Base-by-base conservation (phyloP, 2,329 filamentous ascomycete species). In the Aspergillus hiratsukae region DNA sequence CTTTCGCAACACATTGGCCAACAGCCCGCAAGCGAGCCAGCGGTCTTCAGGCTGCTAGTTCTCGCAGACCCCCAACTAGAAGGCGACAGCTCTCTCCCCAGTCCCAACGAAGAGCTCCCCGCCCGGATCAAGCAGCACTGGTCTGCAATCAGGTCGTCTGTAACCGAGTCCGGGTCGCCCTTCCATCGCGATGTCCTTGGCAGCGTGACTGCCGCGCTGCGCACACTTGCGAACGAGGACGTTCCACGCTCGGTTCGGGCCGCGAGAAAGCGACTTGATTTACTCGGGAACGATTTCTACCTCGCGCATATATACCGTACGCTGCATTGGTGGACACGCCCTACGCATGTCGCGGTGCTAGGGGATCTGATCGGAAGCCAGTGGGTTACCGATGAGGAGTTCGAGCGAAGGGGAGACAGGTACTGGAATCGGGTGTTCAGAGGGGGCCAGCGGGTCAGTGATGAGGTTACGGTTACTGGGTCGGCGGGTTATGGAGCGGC, bases 361-460 rank as follows among this genome's bases (percentile, higher is more conserved):
- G 94, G 94, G 3, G 94, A 99, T 71, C 78, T 99, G 57, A 78
- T 99, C 9, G 94, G 94, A 9, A 96, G 91, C 67, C 94, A 99
- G 73, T 99, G 94, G 94, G 89, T 99, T 59, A 83, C 83, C 51
- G 87, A 96, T 69, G 83, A 81, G 29, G 94, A 99, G 74, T 99
- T 99, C 69, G 81, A 84, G 58, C 78, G 79, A 58, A 83, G 94
- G 41, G 87, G 86, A 17, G 75, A 77, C 64, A 80, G 93, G 41
- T 97, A 87, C 76, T 97, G 93, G 93, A 80, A 85, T 57, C 81
- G 87, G 5, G 87, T 94, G 2, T 91, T 97, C 71, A 79, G 74
- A n/a, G 85, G 86, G 5, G 83, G 83, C 40, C 78, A 86, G 67
- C 82, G 83, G 45, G 83, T 95, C 4, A 72, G 75, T 11, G 79